A percentile compares a stretch with the other conserved stretches of the same genome.
Conservation (phyloP, 441 rosid genomes). For the Croton laevigatus region DNA sequence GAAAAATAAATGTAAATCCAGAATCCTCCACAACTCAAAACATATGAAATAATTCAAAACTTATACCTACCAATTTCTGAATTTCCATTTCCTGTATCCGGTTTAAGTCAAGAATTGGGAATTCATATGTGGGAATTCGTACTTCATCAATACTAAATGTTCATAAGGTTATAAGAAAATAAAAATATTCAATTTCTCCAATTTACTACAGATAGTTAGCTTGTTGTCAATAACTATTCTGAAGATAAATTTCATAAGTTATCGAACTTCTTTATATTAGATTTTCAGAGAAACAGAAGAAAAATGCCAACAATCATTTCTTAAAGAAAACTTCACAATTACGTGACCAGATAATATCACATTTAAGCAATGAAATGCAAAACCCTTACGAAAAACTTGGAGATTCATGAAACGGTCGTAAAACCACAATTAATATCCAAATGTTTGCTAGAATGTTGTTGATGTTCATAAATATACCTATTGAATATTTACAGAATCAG, state of each 20-base stretch:
- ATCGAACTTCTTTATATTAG: not conserved
- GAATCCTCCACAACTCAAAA: constrained; percentile 4
- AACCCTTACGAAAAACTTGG: not conserved
- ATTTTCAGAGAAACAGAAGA: not conserved
- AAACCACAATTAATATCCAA: constrained; percentile 2
- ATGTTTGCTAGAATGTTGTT: not conserved
- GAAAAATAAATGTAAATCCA: not conserved
- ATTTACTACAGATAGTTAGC: not conserved
- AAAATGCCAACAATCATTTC: not conserved
- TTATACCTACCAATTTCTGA: not conserved
- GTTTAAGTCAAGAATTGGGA: constrained; percentile 2
- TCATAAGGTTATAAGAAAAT: not conserved
- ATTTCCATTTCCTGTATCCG: not conserved
- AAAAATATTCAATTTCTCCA: not conserved
- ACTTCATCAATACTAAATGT: not conserved
- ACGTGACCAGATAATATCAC: not conserved
- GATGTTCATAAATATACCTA: not conserved
- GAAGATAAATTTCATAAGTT: not conserved
- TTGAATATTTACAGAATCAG: not conserved
- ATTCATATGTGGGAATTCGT: not conserved
- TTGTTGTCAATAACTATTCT: not conserved
- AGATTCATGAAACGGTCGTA: not conserved
- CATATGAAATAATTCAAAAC: not conserved
- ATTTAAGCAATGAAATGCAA: not conserved
- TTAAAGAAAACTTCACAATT: not conserved